These are phyloP conservation scores for Pythium phragmiticola DNA, from an alignment of 352 stramenopile genomes.

Conservation along the genomic window DNA sequence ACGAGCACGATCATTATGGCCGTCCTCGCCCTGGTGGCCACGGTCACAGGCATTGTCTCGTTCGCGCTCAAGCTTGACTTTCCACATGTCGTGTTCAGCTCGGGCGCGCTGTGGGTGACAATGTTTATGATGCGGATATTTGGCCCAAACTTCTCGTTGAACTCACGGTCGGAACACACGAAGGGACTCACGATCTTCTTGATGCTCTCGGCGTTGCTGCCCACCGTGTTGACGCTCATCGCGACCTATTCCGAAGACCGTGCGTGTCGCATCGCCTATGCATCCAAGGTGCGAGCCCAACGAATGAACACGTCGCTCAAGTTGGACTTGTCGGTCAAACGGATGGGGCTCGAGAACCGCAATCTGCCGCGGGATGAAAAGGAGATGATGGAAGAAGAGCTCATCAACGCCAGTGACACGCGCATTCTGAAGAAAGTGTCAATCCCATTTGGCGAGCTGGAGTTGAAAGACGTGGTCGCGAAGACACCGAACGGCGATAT, in stretches of 20 bases:
- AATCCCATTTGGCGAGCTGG: conserved; percentile 74
- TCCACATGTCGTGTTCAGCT: conserved; percentile 60
- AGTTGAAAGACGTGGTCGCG: conserved; percentile 70
- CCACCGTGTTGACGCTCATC: conserved; percentile 60
- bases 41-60: conserved; percentile 65
- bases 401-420: conserved; percentile 46
- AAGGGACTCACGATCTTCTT: conserved; percentile 57
- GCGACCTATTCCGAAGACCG: conserved; percentile 80
- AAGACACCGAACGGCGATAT: conserved; percentile 68
- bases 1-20: conserved; percentile 64
- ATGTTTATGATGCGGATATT: conserved; percentile 50
- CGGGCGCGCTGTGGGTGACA: conserved; percentile 51
- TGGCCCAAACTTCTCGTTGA: conserved; percentile 51
- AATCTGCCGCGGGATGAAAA: conserved; percentile 61
- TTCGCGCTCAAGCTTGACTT: conserved; percentile 80
- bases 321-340: conserved; percentile 72
- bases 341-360: conserved; percentile 62
- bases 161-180: conserved; percentile 36
- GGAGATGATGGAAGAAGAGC: conserved; percentile 50
- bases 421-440: conserved; percentile 61
- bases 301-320: conserved; percentile 84
- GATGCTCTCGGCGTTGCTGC: conserved; percentile 64
- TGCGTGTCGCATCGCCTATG: conserved; percentile 63
- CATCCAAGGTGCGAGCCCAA: conserved; percentile 69
- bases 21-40: conserved; percentile 53